Evolutionary conservation across 352 stramenopile genomes (phyloP).

Genomic region (Pythium graminicola): DNA sequence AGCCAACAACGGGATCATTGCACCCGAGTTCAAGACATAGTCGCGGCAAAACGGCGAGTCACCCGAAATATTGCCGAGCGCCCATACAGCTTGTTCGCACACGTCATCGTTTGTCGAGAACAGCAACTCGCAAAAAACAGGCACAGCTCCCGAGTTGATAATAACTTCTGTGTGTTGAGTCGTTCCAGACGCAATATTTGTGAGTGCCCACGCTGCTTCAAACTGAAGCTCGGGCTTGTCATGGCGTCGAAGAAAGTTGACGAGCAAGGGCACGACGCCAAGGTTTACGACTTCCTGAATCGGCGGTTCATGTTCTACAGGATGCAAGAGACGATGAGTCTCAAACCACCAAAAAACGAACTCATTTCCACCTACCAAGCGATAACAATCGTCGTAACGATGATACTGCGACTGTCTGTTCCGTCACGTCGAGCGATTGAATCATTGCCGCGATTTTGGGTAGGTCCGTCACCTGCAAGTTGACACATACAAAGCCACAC

Average conservation of each 20-base stretch:
- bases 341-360: neutral
- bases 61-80: constrained; percentile 98
- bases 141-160: constrained; percentile 95
- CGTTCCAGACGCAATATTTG: constrained; percentile 98
- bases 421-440: constrained; percentile 86
- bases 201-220: constrained; percentile 99
- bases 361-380: constrained; percentile 62
- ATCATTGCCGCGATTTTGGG: constrained; percentile 94
- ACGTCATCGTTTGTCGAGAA: constrained; percentile 97
- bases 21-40: constrained; percentile 91
- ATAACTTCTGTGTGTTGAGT: constrained; percentile 97
- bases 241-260: constrained; percentile 94
- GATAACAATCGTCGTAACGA: constrained; percentile 97
- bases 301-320: constrained; percentile 94
- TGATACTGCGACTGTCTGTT: constrained; percentile 94
- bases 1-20: constrained; percentile 88
- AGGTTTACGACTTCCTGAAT: constrained; percentile 98
- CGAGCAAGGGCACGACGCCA: constrained; percentile 95
- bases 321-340: neutral
- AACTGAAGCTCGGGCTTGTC: constrained; percentile 95
- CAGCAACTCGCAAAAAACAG: constrained; percentile 95
- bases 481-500: constrained; percentile 1
- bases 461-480: constrained; percentile 88
- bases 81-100: constrained; percentile 96
- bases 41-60: constrained; percentile 96